These are phyloP conservation scores for Sicyos edulis DNA, from an alignment of 306 rosid species.

Conservation along the genomic window DNA sequence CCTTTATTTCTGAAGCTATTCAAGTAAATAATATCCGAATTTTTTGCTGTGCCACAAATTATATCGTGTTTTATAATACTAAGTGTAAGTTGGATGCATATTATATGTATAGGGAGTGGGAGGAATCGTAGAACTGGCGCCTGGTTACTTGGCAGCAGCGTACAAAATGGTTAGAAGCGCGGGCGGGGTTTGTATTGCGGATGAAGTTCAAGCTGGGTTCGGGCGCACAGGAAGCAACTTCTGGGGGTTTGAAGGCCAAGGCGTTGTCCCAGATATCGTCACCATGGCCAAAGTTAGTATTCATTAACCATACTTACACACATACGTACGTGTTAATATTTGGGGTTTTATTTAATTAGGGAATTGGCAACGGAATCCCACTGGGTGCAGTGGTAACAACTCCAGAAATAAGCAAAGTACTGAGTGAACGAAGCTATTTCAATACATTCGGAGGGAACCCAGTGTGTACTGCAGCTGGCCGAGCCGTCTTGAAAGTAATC, in stretches of 20 bases:
- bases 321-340: no score
- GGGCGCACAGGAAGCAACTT: constrained; percentile 89
- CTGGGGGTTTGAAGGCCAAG: constrained; percentile 91
- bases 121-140: constrained; percentile 83
- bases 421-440: constrained; percentile 63
- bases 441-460: constrained; percentile 97
- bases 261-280: constrained; percentile 87
- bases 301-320: no score
- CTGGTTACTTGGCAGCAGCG: constrained; percentile 74
- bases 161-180: constrained; percentile 53
- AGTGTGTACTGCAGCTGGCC: constrained; percentile 81
- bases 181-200: constrained; percentile 87
- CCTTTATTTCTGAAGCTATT: constrained; percentile 72
- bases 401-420: constrained; percentile 64
- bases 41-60: no score
- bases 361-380: constrained; percentile 92
- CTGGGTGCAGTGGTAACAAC: constrained; percentile 94
- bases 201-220: constrained; percentile 86
- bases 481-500: constrained; percentile 74
- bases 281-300: constrained; percentile 75
- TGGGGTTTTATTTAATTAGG: constrained; percentile 27
- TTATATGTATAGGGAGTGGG: constrained; percentile 64
- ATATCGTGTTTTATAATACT: no score
- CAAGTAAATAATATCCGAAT: constrained; percentile 47
- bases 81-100: no score